Percentiles rank a stretch among this genome's conserved stretches.
Evolutionary conservation across 192 early-diverging fungal species (phyloP).

Genomic region (Umbelopsis sp.): DNA sequence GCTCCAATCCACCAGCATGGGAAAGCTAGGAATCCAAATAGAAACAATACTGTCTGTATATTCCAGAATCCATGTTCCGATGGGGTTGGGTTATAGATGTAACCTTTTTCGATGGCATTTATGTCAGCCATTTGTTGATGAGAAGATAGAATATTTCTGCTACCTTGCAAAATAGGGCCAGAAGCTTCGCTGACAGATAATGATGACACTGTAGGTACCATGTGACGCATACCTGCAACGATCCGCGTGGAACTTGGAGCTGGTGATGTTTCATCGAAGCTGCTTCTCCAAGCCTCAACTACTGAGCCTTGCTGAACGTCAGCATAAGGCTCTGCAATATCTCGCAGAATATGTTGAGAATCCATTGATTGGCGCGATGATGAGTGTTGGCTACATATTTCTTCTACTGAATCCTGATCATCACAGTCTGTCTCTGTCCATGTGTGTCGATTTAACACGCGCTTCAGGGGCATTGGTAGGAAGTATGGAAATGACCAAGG

Average conservation of each 20-base stretch:
- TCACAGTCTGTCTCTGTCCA: conserved; percentile 12
- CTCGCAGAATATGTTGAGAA: not conserved
- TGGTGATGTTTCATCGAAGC: not conserved
- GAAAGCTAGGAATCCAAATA: conserved; percentile 29
- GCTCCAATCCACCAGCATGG: conserved; percentile 29
- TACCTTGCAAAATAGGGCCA: not conserved
- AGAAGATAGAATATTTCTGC: not conserved
- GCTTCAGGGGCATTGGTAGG: conserved; percentile 7
- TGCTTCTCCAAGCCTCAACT: not conserved
- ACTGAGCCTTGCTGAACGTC: not conserved
- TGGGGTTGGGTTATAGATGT: not conserved
- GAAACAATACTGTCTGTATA: conserved; percentile 2
- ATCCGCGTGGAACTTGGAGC: not conserved
- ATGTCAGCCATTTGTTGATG: not conserved
- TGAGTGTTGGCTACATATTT: not conserved
- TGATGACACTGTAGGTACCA: not conserved
- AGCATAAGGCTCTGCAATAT: not conserved
- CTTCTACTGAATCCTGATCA: not conserved
- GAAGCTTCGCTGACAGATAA: conserved; percentile 7
- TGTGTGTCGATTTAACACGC: not conserved
- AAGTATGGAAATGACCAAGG: conserved; percentile 15
- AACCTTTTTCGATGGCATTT: not conserved
- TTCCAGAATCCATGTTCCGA: not conserved
- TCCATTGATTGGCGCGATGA: not conserved
- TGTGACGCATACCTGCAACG: not conserved